These are phyloP conservation scores for Chaetomium fimeti DNA, from an alignment of 495 filamentous ascomycete genomes.

Conservation along the genomic window DNA sequence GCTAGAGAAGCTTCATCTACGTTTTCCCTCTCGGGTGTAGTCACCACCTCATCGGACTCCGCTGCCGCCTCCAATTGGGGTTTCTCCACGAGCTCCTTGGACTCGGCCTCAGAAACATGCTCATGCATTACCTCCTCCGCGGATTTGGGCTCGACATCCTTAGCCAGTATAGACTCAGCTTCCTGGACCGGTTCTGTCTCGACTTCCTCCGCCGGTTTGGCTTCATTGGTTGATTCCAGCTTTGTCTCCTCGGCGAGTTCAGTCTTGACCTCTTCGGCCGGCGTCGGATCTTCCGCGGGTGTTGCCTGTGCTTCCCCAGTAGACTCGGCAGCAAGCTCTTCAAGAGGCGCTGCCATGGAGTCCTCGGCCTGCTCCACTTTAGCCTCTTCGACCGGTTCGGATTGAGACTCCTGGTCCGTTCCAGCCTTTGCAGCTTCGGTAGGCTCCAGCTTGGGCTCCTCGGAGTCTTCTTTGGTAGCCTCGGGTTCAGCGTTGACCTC, in stretches of 20 bases:
- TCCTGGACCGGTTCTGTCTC: conserved; percentile 22
- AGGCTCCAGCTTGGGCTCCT: background rate
- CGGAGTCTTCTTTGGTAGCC: background rate
- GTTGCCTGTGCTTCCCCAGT: background rate
- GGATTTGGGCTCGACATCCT: conserved; percentile 7
- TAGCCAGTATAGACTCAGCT: conserved; percentile 17
- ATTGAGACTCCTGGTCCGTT: conserved; percentile 7
- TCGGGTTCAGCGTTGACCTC: background rate
- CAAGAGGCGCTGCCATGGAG: conserved; percentile 6
- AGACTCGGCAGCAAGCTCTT: background rate
- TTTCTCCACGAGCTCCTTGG: background rate
- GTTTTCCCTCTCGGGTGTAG: conserved; percentile 14
- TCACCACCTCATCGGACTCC: conserved; percentile 14
- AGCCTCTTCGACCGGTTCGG: conserved; percentile 8
- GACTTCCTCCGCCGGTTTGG: conserved; percentile 13
- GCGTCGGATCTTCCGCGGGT: background rate
- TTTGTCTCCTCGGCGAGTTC: conserved; percentile 21
- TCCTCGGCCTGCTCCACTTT: conserved; percentile 7
- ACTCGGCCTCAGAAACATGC: conserved; percentile 17
- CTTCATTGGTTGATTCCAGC: too few relatives aligned
- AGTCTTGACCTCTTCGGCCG: background rate
- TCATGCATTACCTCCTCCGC: conserved; percentile 24
- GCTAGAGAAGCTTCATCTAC: conserved; percentile 13
- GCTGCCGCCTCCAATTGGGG: conserved; percentile 13
- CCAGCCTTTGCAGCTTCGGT: conserved; percentile 16